These are phyloP conservation scores for Laburnicola sp. DNA, from an alignment of 2,329 filamentous ascomycete genomes.

Conservation along the genomic window DNA sequence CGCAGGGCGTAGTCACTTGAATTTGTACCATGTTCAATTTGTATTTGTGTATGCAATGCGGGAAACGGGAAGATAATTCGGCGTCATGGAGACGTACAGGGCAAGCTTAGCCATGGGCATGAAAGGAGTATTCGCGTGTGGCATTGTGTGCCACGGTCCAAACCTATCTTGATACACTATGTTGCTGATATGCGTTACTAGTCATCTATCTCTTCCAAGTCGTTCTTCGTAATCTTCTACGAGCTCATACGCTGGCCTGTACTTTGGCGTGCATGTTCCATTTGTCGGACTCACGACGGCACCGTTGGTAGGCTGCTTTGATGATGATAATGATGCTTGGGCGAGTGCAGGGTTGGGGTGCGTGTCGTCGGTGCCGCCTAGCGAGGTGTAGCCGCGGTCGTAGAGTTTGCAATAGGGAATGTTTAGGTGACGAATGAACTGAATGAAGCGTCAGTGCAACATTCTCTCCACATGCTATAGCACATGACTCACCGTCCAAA, in stretches of 20 bases:
- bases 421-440: slow-evolving; percentile 78
- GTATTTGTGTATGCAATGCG: too few relatives aligned
- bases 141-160: too few relatives aligned
- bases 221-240: slow-evolving; percentile 47
- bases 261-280: slow-evolving; percentile 29
- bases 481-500: slow-evolving; percentile 75
- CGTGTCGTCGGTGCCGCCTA: slow-evolving; percentile 90
- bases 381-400: slow-evolving; percentile 83
- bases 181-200: neutral
- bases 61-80: too few relatives aligned
- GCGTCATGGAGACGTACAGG: too few relatives aligned
- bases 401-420: slow-evolving; percentile 88
- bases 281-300: slow-evolving; percentile 17
- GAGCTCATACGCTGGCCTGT: slow-evolving; percentile 46
- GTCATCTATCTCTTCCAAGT: slow-evolving; percentile 43
- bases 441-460: slow-evolving; percentile 7
- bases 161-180: neutral
- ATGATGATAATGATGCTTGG: slow-evolving; percentile 28
- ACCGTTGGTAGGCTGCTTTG: slow-evolving; percentile 20
- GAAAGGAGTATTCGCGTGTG: too few relatives aligned
- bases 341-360: slow-evolving; percentile 75
- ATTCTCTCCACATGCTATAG: neutral
- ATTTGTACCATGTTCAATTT: too few relatives aligned
- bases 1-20: too few relatives aligned
- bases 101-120: too few relatives aligned